Evolutionary conservation across 1,284 basidiomycete species (phyloP).

Genomic region (Ceratobasidium theobromae): DNA sequence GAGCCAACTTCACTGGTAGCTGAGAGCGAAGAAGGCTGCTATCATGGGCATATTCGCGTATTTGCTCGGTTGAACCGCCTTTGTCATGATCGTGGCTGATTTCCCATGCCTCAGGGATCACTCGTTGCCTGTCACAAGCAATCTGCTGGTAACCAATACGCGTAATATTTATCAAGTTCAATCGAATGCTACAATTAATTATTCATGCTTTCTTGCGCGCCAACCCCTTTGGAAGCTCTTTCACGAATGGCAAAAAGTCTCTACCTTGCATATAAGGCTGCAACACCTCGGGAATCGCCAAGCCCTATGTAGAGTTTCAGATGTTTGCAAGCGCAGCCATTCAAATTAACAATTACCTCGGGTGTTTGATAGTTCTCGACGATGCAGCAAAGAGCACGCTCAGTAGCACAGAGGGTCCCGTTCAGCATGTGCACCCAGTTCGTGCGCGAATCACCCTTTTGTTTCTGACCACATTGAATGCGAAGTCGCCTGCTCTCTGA

Average conservation of each 20-base stretch:
- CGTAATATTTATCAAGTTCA: not conserved
- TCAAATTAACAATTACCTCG: constrained; percentile 58
- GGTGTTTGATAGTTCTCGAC: constrained; percentile 99
- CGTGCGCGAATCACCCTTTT: constrained; percentile 82
- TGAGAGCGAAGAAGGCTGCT: not conserved
- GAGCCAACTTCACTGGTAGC: no score
- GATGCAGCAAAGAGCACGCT: constrained; percentile 93
- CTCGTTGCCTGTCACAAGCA: not conserved
- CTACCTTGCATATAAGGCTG: constrained; percentile 96
- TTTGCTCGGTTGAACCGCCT: not conserved
- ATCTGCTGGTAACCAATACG: not conserved
- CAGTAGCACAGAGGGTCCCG: constrained; percentile 95
- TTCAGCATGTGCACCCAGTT: constrained; percentile 97
- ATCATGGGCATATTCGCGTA: constrained; percentile 6
- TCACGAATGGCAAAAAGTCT: constrained; percentile 87
- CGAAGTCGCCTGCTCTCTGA: constrained; percentile 90
- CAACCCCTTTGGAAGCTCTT: constrained; percentile 76
- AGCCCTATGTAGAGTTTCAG: constrained; percentile 56
- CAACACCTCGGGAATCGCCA: constrained; percentile 85
- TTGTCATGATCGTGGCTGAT: not conserved
- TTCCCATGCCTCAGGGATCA: constrained; percentile 26
- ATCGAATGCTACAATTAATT: not conserved
- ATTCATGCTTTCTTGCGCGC: constrained; percentile 62
- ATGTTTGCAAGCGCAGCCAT: not conserved
- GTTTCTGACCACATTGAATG: constrained; percentile 86